phyloP scores from a whole-genome alignment of 495 filamentous ascomycete genomes.

The Penicillium herquei region DNA sequence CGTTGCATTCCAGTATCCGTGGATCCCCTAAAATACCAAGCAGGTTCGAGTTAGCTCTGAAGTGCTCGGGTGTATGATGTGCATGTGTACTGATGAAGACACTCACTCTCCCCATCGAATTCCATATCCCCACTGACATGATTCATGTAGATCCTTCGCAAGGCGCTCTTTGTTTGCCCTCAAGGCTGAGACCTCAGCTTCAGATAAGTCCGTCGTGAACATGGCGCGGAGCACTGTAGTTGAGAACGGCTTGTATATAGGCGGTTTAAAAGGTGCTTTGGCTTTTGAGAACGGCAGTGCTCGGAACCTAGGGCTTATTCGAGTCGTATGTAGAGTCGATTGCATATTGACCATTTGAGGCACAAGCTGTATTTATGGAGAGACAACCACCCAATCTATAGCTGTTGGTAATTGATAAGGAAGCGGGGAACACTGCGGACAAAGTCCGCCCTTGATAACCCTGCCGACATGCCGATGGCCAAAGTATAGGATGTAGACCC shows the following conservation, averaged over 20 bases:
- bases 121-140: conserved; percentile 65
- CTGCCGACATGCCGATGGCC: neutral
- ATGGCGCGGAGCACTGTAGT: conserved; percentile 29
- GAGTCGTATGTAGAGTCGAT: conserved; percentile 1
- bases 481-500: neutral
- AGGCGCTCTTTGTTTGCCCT: conserved; percentile 59
- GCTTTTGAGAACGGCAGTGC: neutral
- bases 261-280: neutral
- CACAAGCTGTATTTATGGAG: neutral
- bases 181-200: conserved; percentile 43
- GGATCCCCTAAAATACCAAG: conserved; percentile 34
- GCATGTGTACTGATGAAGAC: neutral
- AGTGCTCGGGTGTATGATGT: no score
- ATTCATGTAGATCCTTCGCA: conserved; percentile 61
- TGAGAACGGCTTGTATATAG: conserved; percentile 21
- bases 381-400: neutral
- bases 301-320: neutral
- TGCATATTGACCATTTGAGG: conserved; percentile 1
- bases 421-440: conserved; percentile 16
- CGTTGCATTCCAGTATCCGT: conserved; percentile 67
- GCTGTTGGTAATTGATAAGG: conserved; percentile 13
- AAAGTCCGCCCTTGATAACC: neutral
- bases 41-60: neutral
- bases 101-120: conserved; percentile 64
- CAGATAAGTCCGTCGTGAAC: conserved; percentile 41